Evolutionary conservation across 1,139 yeast genomes (phyloP), one percentile per base, ranked within the genome.

Genomic region (Komagataea norvegica): DNA sequence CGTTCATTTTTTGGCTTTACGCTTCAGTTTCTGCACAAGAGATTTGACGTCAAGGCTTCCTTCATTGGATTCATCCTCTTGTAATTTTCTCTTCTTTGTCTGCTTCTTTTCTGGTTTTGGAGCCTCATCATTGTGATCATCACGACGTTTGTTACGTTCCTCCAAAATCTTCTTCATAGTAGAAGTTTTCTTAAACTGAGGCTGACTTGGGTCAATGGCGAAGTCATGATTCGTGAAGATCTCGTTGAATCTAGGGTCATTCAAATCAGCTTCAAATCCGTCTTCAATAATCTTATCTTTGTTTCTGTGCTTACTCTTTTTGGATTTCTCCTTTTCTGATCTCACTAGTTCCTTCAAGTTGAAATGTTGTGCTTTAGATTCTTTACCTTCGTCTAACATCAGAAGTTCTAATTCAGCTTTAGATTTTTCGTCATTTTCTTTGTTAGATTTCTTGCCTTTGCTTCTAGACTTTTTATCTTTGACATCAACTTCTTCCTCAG

Each of bases 161-260:
- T 76, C 70, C 62, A 88, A 64, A 36, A 91, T 75, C 59, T 81
- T 72, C 56, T 81, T 80, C 95, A 89, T 88, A 18, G 93, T 87
- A 27, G 77, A 67, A 1, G 97, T 88, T 64, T 82, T 78, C 65
- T 85, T 88, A 68, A 77, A 91, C 56, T 86, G 95, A 15, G 95
- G 83, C 52, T 74, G 79, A 14, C 95, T 81, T 16, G 96, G 91
- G 60, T 85, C 95, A 53, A 91, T 87, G 8, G 96, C 96, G 62
- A 79, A 93, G 42, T 84, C 94, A 48, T 86, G 95, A 48, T 78
- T 79, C 51, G 88, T 94, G 56, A 85, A 89, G 48, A 91, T 72
- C 52, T 87, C 96, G 31, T 73, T 71, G 68, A 93, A 93, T 65
- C 99, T 83, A 20, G 84, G 81, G 68, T 93, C 99, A 38, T 68